phyloP scores from a whole-genome alignment of 2,329 filamentous ascomycete species.

The Myriosclerotinia duriaeana region DNA sequence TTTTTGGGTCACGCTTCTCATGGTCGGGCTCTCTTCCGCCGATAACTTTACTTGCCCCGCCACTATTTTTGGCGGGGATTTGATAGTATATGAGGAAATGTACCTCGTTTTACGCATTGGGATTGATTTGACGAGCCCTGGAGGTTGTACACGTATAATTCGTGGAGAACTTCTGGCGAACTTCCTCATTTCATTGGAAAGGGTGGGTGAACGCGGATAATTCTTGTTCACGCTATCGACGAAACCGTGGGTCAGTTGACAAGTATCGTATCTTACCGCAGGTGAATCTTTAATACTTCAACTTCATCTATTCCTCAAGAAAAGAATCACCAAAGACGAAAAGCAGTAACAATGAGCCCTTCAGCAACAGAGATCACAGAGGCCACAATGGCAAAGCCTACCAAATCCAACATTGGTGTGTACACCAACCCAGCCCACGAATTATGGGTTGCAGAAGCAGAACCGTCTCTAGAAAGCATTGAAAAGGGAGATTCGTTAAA shows the following conservation, averaged over 20 bases:
- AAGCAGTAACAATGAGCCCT: conserved; percentile 30
- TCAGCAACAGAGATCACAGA: conserved; percentile 34
- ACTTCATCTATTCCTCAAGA: conserved; percentile 1
- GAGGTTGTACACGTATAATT: conserved; percentile 22
- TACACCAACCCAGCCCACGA: conserved; percentile 94
- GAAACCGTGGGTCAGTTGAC: conserved; percentile 20
- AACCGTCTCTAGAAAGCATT: conserved; percentile 74
- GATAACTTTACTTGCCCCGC: conserved; percentile 19
- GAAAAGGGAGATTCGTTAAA: conserved; percentile 66
- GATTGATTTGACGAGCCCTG: background rate
- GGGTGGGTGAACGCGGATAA: conserved; percentile 18
- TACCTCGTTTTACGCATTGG: conserved; percentile 2
- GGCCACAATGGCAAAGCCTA: conserved; percentile 35
- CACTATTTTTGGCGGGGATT: conserved; percentile 18
- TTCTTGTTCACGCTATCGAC: conserved; percentile 12
- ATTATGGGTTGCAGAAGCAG: conserved; percentile 79
- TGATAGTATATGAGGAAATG: conserved; percentile 1
- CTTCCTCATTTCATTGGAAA: conserved; percentile 14
- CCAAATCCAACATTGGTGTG: conserved; percentile 89
- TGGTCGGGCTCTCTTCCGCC: conserved; percentile 25
- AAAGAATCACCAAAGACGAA: background rate
- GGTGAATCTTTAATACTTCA: conserved; percentile 8
- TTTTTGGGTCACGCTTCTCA: conserved; percentile 5
- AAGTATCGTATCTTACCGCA: conserved; percentile 10
- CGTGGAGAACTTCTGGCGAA: conserved; percentile 16